Evolutionary conservation across 805 yeast species (phyloP), one percentile per base, ranked within the genome.

Genomic region (Cyberlindnera mycetangii): DNA sequence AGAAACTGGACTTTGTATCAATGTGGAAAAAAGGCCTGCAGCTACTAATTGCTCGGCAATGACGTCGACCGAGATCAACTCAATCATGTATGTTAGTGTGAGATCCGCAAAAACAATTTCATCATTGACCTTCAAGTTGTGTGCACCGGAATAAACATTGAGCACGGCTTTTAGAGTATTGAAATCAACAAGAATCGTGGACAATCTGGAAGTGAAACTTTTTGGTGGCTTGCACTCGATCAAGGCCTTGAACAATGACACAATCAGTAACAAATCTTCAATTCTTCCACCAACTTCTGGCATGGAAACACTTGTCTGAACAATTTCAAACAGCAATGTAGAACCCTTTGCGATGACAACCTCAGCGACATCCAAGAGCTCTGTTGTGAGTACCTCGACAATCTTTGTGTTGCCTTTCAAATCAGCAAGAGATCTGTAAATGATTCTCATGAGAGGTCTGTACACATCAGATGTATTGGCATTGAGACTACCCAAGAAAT

Each of bases 1-100:
- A 0, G 95, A 83, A 1, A 87, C 71, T 6, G 89, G 82, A 44
- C 93, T 82, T 54, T 89, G 95, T 4, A 81, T 73, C 32, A 90
- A 65, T 4, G 80, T 80, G 4, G 81, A 69, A 44, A 85, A 76
- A 28, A 90, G 62, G 0, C 96, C 95, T 33, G 74, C 68, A 3
- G 73, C 59, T 12, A 85, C 73, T 39, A 89, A 68, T 39, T 73
- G 76, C 44, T 83, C 85, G 1, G 95, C 90, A 52, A 89, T 74
- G 1, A 64, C 66, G 35, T 78, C 79, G 10, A 79, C 69, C 1
- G 78, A 66, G 52, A 85, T 76, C 59, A 89, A 68, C 53, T 88
- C 93, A 46, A 79, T 77, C 25, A 89, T 70, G 51, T 78, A 86
- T 55, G 79, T 72, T 49, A 90, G 66, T 9, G 89, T 68, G 32